Evolutionary conservation across 352 stramenopile genomes (phyloP).

Genomic region (Globisporangium irregulare): DNA sequence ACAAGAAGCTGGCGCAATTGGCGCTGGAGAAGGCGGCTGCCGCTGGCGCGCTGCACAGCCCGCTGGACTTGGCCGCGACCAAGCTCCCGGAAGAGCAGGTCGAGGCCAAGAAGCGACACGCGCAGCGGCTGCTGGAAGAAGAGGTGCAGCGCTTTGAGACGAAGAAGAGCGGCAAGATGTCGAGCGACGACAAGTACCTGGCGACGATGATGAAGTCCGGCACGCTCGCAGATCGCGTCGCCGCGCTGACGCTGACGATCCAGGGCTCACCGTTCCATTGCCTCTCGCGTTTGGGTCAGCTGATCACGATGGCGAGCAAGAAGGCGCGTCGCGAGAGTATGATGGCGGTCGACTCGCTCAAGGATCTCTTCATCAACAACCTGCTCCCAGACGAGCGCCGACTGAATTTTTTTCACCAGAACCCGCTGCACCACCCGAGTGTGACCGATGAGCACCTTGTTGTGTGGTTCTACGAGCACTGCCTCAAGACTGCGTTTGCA

Average conservation of each 20-base stretch:
- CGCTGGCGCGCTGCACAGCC: neutral
- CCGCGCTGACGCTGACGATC: slow-evolving; percentile 86
- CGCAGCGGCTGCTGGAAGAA: slow-evolving; percentile 53
- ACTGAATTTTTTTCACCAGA: slow-evolving; percentile 81
- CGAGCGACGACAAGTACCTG: slow-evolving; percentile 85
- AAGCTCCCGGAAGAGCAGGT: slow-evolving; percentile 24
- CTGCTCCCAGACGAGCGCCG: slow-evolving; percentile 84
- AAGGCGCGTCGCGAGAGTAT: slow-evolving; percentile 85
- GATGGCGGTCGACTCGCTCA: slow-evolving; percentile 91
- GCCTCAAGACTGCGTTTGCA: slow-evolving; percentile 72
- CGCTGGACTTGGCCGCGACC: slow-evolving; percentile 15
- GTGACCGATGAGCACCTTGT: slow-evolving; percentile 59
- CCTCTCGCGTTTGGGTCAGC: slow-evolving; percentile 64
- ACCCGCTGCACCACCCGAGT: slow-evolving; percentile 47
- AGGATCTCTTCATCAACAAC: slow-evolving; percentile 93
- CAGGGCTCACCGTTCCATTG: slow-evolving; percentile 83
- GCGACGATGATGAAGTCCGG: slow-evolving; percentile 87
- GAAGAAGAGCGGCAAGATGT: slow-evolving; percentile 68
- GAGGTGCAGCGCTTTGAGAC: slow-evolving; percentile 58
- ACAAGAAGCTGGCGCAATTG: slow-evolving; percentile 15
- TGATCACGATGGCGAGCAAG: slow-evolving; percentile 90
- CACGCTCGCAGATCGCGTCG: slow-evolving; percentile 90
- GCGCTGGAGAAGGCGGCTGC: slow-evolving; percentile 1
- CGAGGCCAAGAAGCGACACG: slow-evolving; percentile 43
- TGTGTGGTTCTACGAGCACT: slow-evolving; percentile 84